A percentile compares a stretch with the other conserved stretches of the same genome.
Conservation (phyloP, 805 yeast genomes). For the Candida dendrica region DNA sequence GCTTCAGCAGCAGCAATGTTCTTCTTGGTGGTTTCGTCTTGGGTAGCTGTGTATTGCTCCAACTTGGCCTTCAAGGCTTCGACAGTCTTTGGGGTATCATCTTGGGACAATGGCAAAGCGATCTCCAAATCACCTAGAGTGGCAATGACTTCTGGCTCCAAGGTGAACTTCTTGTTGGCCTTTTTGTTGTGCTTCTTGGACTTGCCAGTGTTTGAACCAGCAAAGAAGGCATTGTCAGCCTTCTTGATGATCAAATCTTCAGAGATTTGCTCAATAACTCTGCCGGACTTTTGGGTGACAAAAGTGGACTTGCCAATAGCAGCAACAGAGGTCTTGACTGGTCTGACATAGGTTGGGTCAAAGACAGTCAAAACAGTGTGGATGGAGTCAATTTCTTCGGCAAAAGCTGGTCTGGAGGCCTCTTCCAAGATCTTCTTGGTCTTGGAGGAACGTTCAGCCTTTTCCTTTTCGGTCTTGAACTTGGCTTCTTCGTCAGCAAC, state of each 20-base stretch:
- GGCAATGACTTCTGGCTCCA: conserved; percentile 76
- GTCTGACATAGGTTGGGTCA: conserved; percentile 70
- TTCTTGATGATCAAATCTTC: conserved; percentile 61
- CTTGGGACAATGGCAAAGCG: conserved; percentile 69
- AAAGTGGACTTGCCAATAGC: conserved; percentile 24
- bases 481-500: conserved; percentile 47
- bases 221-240: conserved; percentile 51
- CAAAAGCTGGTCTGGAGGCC: conserved; percentile 79
- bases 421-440: conserved; percentile 67
- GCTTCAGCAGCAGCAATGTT: conserved; percentile 73
- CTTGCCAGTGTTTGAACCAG: conserved; percentile 33
- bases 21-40: conserved; percentile 73
- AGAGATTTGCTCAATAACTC: conserved; percentile 56
- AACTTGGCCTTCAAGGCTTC: conserved; percentile 67
- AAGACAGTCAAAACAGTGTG: conserved; percentile 66
- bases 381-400: conserved; percentile 67
- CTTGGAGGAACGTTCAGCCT: conserved; percentile 45
- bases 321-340: conserved; percentile 27
- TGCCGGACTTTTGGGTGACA: conserved; percentile 22
- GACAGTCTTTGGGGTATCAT: conserved; percentile 60
- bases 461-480: conserved; percentile 39
- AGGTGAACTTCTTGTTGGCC: conserved; percentile 49
- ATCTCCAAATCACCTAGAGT: conserved; percentile 70
- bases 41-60: conserved; percentile 58
- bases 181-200: conserved; percentile 47